Base-by-base conservation (phyloP, 2,329 filamentous ascomycete species). In the Hypoxylon sp. region DNA sequence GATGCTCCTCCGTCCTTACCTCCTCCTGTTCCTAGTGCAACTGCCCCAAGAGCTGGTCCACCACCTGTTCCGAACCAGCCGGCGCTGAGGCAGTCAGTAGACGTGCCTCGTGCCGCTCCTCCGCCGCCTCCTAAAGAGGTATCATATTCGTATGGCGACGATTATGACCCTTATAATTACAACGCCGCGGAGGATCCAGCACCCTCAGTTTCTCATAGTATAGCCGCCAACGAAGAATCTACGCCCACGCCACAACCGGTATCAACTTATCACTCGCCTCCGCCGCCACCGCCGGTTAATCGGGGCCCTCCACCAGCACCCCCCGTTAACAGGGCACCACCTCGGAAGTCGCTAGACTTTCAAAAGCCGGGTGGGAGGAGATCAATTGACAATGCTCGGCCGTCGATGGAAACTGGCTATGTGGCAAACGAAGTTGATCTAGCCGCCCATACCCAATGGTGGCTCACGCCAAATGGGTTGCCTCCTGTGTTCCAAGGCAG, bases 341-440 rank as follows among this genome's bases (percentile, higher is more conserved):
- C 72, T 58, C 79, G 84, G 37, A 81, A 83, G 65, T 91, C 88
- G 8, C 63, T 86, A 41, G 90, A 94, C 63, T 73, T 86, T 8
- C 75, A 79, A 25, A 79, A 87, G 52, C 72, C 66, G 8, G 67
- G 69, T n/a, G 70, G 65, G 9, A 73, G 80, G 34, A 72, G 81
- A 27, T 96, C 91, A 2, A 83, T 89, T 71, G 94, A 99, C 60
- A 76, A 89, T 47, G 72, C 81, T 27, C 84, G 93, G 35, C 87
- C 90, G 13, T 88, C 87, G 4, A 80, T 86, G 69, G 90, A 93
- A 59, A 85, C 87, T 32, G 90, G 91, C 1, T 95, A 86, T 66
- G 93, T 97, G 56, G 94, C 94, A 29, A 87, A 86, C 47, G 92
- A 97, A 53, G 73, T 97, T 47, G 92, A 97, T 64, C 77, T 97